phyloP scores from a whole-genome alignment of 2,329 filamentous ascomycete species.

The Talaromyces sp. region DNA sequence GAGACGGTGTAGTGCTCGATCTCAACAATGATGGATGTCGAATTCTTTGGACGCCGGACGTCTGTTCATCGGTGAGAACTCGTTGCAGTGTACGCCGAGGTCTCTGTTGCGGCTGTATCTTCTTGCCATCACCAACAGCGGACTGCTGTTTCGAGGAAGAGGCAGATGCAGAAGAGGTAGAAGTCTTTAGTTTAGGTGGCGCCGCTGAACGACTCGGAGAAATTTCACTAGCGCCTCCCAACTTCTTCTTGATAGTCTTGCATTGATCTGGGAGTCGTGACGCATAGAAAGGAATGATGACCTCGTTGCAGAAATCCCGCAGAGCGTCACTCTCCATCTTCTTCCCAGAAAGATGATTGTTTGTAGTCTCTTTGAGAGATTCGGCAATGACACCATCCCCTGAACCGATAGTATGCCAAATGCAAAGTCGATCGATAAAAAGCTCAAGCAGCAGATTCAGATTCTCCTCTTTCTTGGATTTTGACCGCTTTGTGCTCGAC shows the following conservation, averaged over 20 bases:
- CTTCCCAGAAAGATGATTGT: conserved; percentile 27
- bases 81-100: conserved; percentile 40
- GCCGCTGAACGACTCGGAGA: conserved; percentile 29
- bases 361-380: conserved; percentile 25
- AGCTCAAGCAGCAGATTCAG: conserved; percentile 43
- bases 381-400: conserved; percentile 31
- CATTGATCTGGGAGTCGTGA: conserved; percentile 45
- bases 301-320: conserved; percentile 47
- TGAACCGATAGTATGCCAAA: conserved; percentile 46
- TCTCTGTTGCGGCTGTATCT: conserved; percentile 21
- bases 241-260: conserved; percentile 43
- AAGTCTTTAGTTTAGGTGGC: conserved; percentile 29
- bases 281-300: conserved; percentile 47
- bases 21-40: conserved; percentile 38
- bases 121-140: conserved; percentile 26
- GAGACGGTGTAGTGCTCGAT: conserved; percentile 39
- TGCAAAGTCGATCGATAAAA: conserved; percentile 46
- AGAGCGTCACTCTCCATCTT: conserved; percentile 41
- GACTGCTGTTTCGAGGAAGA: conserved; percentile 24
- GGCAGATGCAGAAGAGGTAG: conserved; percentile 4
- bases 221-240: conserved; percentile 38
- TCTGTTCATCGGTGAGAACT: conserved; percentile 43
- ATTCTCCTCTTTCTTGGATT: conserved; percentile 39
- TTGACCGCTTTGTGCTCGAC: conserved; percentile 22
- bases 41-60: conserved; percentile 23